Percentiles rank a stretch among this genome's conserved stretches.
Evolutionary conservation across 768 basidiomycete genomes (phyloP).

Genomic region (Suillus placidus): DNA sequence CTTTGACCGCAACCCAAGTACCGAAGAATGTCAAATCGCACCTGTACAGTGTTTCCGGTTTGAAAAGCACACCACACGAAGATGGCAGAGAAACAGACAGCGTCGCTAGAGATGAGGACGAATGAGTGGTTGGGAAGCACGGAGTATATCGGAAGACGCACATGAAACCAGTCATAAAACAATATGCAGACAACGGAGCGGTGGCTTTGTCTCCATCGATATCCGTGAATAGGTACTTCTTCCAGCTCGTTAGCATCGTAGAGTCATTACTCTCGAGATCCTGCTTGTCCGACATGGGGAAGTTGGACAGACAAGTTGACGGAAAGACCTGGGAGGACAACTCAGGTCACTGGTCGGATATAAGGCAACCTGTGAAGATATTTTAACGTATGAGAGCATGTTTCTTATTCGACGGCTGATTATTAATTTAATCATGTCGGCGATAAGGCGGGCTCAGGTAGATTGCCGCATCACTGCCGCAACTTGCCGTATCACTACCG

Average conservation of each 20-base stretch:
- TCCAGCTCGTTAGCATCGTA: conserved; percentile 13
- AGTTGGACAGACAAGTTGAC: conserved; percentile 67
- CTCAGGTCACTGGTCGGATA: conserved; percentile 62
- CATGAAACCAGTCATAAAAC: conserved; percentile 78
- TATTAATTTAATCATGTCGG: too few relatives aligned
- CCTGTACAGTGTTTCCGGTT: conserved; percentile 72
- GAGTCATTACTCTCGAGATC: conserved; percentile 37
- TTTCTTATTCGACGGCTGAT: not conserved
- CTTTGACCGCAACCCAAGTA: not conserved
- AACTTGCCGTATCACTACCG: too few relatives aligned
- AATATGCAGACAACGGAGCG: conserved; percentile 59
- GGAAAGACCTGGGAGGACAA: conserved; percentile 76
- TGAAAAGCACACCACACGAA: conserved; percentile 85
- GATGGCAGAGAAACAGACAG: conserved; percentile 71
- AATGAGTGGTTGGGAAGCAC: not conserved
- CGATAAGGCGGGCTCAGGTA: too few relatives aligned
- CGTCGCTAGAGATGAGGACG: conserved; percentile 45
- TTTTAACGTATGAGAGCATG: not conserved
- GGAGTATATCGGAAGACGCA: conserved; percentile 35
- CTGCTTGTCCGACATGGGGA: conserved; percentile 53
- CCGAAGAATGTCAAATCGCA: conserved; percentile 28
- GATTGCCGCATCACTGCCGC: too few relatives aligned
- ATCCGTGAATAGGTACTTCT: conserved; percentile 25
- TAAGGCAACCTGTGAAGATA: not conserved
- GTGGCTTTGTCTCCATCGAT: conserved; percentile 38